phyloP scores from a whole-genome alignment of 2,329 filamentous ascomycete genomes.

The Dactylonectria macrodidyma region DNA sequence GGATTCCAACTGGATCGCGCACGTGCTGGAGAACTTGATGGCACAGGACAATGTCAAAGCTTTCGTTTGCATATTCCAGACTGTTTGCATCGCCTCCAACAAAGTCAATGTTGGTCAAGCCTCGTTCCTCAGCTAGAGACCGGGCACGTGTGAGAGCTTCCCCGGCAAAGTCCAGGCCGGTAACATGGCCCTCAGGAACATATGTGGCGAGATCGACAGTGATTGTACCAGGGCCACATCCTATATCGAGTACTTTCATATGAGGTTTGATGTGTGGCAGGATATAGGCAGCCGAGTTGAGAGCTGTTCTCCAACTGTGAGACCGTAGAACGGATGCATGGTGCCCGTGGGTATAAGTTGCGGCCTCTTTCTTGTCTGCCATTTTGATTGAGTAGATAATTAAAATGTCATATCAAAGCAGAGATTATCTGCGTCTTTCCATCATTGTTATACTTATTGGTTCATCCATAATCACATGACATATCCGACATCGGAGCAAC shows the following conservation, averaged over 20 bases:
- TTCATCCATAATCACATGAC: no score
- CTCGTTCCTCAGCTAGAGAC: neutral
- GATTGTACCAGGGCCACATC: slow-evolving; percentile 16
- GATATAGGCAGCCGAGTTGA: slow-evolving; percentile 4
- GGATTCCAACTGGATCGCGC: neutral
- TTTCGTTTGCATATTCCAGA: neutral
- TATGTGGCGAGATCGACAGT: slow-evolving; percentile 11
- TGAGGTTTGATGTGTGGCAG: slow-evolving; percentile 11
- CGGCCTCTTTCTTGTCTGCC: slow-evolving; percentile 1
- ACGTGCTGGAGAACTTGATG: slow-evolving; percentile 20
- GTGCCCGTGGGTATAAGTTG: slow-evolving; percentile 15
- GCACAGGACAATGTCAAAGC: slow-evolving; percentile 7
- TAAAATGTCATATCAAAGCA: no score
- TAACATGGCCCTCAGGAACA: slow-evolving; percentile 9
- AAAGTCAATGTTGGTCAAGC: slow-evolving; percentile 11
- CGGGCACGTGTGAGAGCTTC: neutral
- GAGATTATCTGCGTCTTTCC: no score
- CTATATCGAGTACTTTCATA: slow-evolving; percentile 19
- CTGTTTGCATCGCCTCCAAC: slow-evolving; percentile 9
- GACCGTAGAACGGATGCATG: slow-evolving; percentile 11
- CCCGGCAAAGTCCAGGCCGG: slow-evolving; percentile 1
- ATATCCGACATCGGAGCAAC: no score
- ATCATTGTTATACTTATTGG: no score
- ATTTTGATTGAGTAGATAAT: neutral
- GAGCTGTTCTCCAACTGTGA: slow-evolving; percentile 15